Percentiles rank a stretch among this genome's conserved stretches.
Evolutionary conservation across 345 rosid genomes (phyloP).

Genomic region (Eucalyptus marginata): DNA sequence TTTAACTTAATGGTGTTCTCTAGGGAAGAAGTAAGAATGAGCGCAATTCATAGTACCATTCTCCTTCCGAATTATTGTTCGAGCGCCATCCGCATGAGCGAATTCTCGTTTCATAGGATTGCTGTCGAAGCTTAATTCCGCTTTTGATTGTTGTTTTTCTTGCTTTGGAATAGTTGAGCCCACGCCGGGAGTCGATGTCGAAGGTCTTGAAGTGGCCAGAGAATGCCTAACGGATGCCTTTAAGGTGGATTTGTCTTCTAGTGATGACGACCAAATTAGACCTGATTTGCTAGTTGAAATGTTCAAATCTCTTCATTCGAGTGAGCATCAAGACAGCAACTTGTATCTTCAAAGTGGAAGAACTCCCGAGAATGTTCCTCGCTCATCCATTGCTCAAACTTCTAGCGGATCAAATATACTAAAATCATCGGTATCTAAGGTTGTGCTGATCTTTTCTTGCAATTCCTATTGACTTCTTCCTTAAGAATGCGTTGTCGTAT

Average conservation of each 20-base stretch:
- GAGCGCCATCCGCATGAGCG: neutral
- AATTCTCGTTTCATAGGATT: neutral
- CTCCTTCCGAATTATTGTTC: neutral
- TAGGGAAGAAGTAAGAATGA: neutral
- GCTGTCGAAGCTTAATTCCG: neutral
- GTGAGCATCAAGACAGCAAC: neutral
- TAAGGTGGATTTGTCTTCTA: constrained; percentile 14
- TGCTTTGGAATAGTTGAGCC: constrained; percentile 37
- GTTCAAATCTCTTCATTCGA: constrained; percentile 33
- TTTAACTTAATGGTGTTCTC: neutral
- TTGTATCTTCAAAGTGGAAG: neutral
- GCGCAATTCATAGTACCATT: neutral
- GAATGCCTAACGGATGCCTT: constrained; percentile 66
- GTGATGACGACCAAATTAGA: constrained; percentile 4
- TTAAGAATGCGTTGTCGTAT: neutral
- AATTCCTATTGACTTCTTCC: neutral
- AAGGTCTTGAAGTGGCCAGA: constrained; percentile 73
- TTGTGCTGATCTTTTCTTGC: neutral
- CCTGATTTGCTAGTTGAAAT: constrained; percentile 41
- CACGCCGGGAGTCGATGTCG: constrained; percentile 56
- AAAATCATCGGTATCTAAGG: neutral
- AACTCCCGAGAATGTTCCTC: neutral
- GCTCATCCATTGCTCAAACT: neutral
- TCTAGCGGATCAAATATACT: neutral
- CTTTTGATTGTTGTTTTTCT: neutral